These are phyloP conservation scores for Annulohypoxylon moriforme DNA, from an alignment of 495 filamentous ascomycete species.

Conservation along the genomic window DNA sequence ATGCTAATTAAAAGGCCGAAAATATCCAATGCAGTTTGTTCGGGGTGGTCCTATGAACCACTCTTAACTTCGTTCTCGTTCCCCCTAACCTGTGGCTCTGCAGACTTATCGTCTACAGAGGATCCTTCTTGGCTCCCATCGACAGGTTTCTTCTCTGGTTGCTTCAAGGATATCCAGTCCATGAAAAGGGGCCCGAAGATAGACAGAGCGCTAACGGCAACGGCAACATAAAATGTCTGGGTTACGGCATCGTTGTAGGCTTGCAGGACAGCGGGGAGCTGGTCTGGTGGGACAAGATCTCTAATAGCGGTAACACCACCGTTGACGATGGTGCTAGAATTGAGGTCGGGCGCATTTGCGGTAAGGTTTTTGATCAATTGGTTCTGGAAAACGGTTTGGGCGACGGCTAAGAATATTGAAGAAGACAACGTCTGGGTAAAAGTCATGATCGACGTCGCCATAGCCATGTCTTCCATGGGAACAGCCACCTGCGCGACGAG, in stretches of 20 bases:
- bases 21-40: not conserved
- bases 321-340: constrained; percentile 12
- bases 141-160: constrained; percentile 13
- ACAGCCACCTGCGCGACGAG: constrained; percentile 26
- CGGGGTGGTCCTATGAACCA: not conserved
- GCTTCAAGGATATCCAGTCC: constrained; percentile 82
- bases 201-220: constrained; percentile 70
- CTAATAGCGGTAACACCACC: constrained; percentile 59
- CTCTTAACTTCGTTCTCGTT: not conserved
- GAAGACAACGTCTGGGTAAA: constrained; percentile 28
- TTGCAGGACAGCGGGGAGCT: constrained; percentile 65
- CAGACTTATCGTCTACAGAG: not conserved
- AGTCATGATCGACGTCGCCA: constrained; percentile 23
- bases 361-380: constrained; percentile 26
- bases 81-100: not conserved
- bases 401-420: constrained; percentile 24
- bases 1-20: not conserved
- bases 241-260: constrained; percentile 80
- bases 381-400: constrained; percentile 28
- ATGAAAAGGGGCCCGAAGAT: constrained; percentile 70
- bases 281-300: constrained; percentile 55
- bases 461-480: constrained; percentile 24
- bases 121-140: constrained; percentile 13
- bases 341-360: constrained; percentile 4
- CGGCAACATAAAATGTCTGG: constrained; percentile 74